These are phyloP conservation scores for Secale cereale DNA, from an alignment of 176 grass and related monocot species.

Conservation along the genomic window DNA sequence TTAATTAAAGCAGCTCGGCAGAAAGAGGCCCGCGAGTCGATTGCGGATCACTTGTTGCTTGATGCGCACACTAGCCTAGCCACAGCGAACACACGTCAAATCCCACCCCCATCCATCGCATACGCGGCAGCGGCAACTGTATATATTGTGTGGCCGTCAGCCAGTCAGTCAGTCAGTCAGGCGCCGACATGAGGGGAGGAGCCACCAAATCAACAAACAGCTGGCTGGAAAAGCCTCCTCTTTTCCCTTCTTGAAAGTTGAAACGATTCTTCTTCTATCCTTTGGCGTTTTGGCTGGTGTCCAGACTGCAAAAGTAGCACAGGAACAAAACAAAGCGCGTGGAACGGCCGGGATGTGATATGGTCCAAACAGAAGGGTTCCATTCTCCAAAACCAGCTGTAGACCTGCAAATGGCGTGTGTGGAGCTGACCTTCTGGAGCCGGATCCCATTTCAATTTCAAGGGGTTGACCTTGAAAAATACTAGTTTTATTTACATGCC, in stretches of 20 bases:
- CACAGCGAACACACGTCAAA: not conserved
- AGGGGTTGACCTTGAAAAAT: slow-evolving; percentile 9
- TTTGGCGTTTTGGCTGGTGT: not conserved
- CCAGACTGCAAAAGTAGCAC: not conserved
- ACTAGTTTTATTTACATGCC: not conserved
- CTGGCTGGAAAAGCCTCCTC: not conserved
- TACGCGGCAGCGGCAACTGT: not conserved
- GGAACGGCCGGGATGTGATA: not conserved
- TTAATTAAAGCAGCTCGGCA: not conserved
- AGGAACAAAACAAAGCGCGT: not conserved
- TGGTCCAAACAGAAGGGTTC: not conserved
- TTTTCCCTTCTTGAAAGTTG: not conserved
- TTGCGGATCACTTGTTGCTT: not conserved
- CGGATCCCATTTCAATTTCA: not conserved
- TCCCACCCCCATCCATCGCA: not conserved
- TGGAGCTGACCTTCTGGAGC: not conserved
- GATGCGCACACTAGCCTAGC: not conserved
- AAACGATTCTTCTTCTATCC: not conserved
- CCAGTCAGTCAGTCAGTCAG: not conserved
- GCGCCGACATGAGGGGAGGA: not conserved
- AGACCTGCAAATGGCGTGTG: not conserved
- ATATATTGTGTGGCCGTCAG: not conserved
- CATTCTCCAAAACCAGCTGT: not conserved
- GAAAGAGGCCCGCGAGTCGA: not conserved
- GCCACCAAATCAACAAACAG: not conserved